phyloP scores from a whole-genome alignment of 2,329 filamentous ascomycete genomes.

The Sphaerulina musiva region DNA sequence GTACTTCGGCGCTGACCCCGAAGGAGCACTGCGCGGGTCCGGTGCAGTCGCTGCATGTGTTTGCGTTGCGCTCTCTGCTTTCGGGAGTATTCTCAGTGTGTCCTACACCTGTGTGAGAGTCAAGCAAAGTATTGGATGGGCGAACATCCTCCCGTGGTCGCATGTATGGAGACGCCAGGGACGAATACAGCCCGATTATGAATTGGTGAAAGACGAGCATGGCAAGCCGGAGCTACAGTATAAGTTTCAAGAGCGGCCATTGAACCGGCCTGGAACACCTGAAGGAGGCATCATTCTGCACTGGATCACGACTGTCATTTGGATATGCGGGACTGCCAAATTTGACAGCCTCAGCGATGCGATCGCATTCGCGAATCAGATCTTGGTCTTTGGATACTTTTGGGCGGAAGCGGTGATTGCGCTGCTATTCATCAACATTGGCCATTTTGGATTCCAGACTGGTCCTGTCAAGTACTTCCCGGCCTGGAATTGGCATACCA shows the following conservation, averaged over 20 bases:
- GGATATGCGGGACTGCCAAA: constrained; percentile 6
- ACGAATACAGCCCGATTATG: constrained; percentile 6
- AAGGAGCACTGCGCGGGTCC: background rate
- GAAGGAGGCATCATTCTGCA: constrained; percentile 13
- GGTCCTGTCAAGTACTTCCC: background rate
- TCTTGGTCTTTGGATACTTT: constrained; percentile 9
- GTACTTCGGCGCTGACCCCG: constrained; percentile 2
- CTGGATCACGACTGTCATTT: constrained; percentile 8
- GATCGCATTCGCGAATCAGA: constrained; percentile 5
- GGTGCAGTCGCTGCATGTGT: constrained; percentile 2
- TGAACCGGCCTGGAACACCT: constrained; percentile 9
- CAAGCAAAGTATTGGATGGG: constrained; percentile 16
- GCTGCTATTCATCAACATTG: constrained; percentile 4
- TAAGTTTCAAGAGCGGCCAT: constrained; percentile 1
- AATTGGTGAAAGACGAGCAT: background rate
- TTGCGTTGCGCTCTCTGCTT: constrained; percentile 8
- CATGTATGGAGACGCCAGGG: constrained; percentile 9
- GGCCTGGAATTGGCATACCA: constrained; percentile 3
- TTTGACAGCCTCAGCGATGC: constrained; percentile 3
- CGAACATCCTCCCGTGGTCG: constrained; percentile 15
- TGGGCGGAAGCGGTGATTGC: constrained; percentile 5
- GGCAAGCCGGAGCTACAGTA: background rate
- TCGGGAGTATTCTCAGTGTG: constrained; percentile 14
- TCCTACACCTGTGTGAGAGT: constrained; percentile 15
- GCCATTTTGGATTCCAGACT: constrained; percentile 2